A percentile compares a stretch with the other conserved stretches of the same genome.
These are phyloP conservation scores for Magnolia changhungtana DNA, from an alignment of 164 flowering plant species.

Conservation along the genomic window DNA sequence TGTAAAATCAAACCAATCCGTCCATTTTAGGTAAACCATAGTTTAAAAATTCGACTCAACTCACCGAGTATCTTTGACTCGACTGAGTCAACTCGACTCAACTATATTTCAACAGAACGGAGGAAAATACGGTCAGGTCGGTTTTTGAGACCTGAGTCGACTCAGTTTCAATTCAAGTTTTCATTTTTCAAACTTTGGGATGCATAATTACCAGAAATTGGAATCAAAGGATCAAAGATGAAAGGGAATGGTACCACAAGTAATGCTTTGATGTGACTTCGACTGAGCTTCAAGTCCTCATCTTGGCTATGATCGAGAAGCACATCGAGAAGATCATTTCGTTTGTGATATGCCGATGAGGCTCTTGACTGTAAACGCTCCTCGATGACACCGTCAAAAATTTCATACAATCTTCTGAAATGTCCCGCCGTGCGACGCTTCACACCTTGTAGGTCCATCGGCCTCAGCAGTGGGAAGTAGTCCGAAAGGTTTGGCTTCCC, in stretches of 20 bases:
- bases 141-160: too few relatives aligned
- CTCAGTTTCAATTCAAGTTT: too few relatives aligned
- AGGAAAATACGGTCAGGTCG: too few relatives aligned
- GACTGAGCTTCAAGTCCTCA: not conserved
- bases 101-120: too few relatives aligned
- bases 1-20: too few relatives aligned
- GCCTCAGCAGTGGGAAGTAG: slow-evolving; percentile 15
- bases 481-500: slow-evolving; percentile 16
- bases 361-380: slow-evolving; percentile 7
- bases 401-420: not conserved
- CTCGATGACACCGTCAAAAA: slow-evolving; percentile 15
- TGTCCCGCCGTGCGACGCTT: slow-evolving; percentile 1
- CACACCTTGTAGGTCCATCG: slow-evolving; percentile 17
- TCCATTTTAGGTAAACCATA: too few relatives aligned
- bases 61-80: too few relatives aligned
- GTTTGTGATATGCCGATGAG: not conserved
- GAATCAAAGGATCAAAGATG: too few relatives aligned
- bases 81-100: too few relatives aligned
- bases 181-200: too few relatives aligned
- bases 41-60: too few relatives aligned
- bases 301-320: slow-evolving; percentile 14
- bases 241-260: not conserved
- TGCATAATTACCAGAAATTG: too few relatives aligned
- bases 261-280: not conserved
- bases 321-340: slow-evolving; percentile 14